Base-by-base conservation (phyloP, 108 stramenopile species). In the Stephanodiscus minutulus region DNA sequence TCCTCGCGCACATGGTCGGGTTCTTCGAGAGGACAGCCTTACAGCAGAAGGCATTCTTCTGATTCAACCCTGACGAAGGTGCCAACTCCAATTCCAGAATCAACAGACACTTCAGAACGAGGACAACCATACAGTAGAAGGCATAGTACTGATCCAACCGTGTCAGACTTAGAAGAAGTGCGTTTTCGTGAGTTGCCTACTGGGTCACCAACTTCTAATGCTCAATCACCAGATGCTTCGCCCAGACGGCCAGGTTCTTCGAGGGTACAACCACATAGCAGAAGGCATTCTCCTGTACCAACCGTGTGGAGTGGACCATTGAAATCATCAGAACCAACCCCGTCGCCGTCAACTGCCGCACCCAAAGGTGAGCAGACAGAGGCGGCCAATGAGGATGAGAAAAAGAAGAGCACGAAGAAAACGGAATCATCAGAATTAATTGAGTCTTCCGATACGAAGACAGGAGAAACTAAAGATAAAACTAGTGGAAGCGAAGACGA, bases 281-380 rank as follows among this genome's bases (percentile, higher is more conserved):
- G 29, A 20, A 39, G n/a, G n/a, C 59, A 37, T 18, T 43, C 59
- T 39, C 59, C 59, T 21, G 36, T 43, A 21, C 59, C 59, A n/a
- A 60, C 59, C 15, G 59, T 36, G 3, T 41, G 17, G 18, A 39
- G 20, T 0, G 55, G 20, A 31, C 1, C 7, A 31, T 33, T 29
- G 20, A 29, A 29, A 1, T 13, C 55, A 27, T 29, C 27, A 5
- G 12, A 29, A 56, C 0, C 55, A 56, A 56, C 55, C 29, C 24
- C 17, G 13, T 27, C 27, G 10, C 29, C 54, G n/a, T n/a, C n/a
- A n/a, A n/a, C n/a, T n/a, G n/a, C n/a, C n/a, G n/a, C n/a, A n/a
- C n/a, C n/a, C n/a, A n/a, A 33, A 33, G 31, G 5, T 33, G 31
- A 5, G 31, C 31, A 33, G 29, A 5, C 55, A 13, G 17, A 28